These are phyloP conservation scores for Pleurotus citrinopileatus DNA, from an alignment of 768 basidiomycete genomes.

Conservation along the genomic window DNA sequence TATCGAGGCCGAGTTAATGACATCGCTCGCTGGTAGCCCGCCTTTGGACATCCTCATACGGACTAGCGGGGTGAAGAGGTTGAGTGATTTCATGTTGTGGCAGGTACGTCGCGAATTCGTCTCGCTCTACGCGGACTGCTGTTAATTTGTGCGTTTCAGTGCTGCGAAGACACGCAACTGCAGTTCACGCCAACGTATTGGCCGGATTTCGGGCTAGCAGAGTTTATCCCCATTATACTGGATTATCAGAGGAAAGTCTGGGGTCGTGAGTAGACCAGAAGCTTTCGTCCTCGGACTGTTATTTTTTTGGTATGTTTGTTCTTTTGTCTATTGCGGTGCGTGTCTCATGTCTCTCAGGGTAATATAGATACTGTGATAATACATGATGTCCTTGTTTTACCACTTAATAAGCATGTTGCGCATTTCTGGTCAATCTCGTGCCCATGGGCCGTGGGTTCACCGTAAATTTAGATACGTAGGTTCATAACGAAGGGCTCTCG, in stretches of 20 bases:
- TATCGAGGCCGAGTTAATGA: constrained; percentile 67
- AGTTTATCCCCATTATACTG: constrained; percentile 85
- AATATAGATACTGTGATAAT: no score
- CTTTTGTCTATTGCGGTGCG: no score
- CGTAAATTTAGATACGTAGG: no score
- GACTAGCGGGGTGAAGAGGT: constrained; percentile 84
- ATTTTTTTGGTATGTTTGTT: no score
- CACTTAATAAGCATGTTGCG: no score
- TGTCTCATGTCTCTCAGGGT: no score
- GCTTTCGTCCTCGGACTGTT: no score
- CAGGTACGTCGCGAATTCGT: constrained; percentile 62
- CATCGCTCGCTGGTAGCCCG: constrained; percentile 60
- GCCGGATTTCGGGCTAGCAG: constrained; percentile 89
- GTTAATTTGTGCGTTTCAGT: constrained; percentile 40
- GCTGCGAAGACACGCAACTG: constrained; percentile 79
- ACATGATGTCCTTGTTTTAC: no score
- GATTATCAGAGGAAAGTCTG: constrained; percentile 83
- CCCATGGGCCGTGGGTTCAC: no score
- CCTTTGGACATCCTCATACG: constrained; percentile 89
- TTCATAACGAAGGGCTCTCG: no score
- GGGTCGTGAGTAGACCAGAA: no score
- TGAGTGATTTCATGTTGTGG: constrained; percentile 94
- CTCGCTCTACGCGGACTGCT: not conserved
- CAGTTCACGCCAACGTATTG: constrained; percentile 85
- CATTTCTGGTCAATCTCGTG: no score